Evolutionary conservation across 805 yeast genomes (phyloP), one percentile per base, ranked within the genome.

Genomic region (Kazachstania bromeliacearum): DNA sequence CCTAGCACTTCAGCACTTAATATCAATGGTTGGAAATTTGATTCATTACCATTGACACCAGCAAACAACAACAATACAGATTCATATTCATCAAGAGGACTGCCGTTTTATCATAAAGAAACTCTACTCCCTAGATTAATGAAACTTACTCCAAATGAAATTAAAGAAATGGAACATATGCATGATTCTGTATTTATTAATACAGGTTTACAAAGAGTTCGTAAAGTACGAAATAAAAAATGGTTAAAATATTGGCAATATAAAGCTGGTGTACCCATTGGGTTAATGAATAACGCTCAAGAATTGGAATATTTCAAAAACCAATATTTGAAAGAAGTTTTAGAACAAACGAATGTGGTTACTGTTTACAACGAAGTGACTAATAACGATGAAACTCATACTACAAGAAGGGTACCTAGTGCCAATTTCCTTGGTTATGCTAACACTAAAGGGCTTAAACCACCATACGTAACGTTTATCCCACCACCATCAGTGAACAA

Each of bases 191-290:
- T 71, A 20, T 66, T 66, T 21, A 43, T 67, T 15, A 70, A 70
- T 45, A 63, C 63, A 30, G 64, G 68, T 25, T 44, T 71, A 31
- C 64, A 65, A 41, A 60, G 60, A 33, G 63, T 66, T 12, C 50
- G 77, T 36, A 47, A 59, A 4, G 45, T 63, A 21, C 57, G 77
- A 43, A 53, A 58, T 19, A 60, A 56, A 31, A 73, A 66, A 48
- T 73, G 79, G 79, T 44, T 51, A 16, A 59, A 59, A 45, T 73
- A 68, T 43, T 73, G 68, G 66, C 63, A 59, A 34, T 57, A 59
- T 21, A 69, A 64, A 44, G 48, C 60, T 16, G 75, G 76, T 10
- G 44, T 55, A 4, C 62, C 62, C 7, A 42, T 57, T 10, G 66
- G 63, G 2, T 37, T 60, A 17, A 24, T 28, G 6, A 28, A 25